phyloP scores from a whole-genome alignment of 768 basidiomycete species.

The Leccinum arenicola region DNA sequence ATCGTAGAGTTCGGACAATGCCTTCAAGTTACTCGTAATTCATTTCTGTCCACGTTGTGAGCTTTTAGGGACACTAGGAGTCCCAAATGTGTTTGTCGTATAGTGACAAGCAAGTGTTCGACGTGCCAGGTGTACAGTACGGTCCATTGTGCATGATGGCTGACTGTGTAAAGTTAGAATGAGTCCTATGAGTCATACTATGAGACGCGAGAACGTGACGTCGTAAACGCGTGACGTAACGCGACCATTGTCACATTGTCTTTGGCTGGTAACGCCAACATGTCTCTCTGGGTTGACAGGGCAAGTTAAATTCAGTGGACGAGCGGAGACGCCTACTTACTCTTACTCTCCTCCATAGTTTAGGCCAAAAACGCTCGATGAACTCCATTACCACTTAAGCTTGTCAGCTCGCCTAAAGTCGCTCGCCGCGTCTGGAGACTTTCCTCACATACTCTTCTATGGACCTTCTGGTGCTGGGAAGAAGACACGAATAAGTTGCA shows the following conservation, averaged over 20 bases:
- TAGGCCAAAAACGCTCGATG: slow-evolving; percentile 79
- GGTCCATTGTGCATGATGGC: too few relatives aligned
- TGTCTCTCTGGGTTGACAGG: slow-evolving; percentile 73
- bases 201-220: slow-evolving; percentile 16
- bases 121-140: too few relatives aligned
- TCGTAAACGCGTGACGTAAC: slow-evolving; percentile 33
- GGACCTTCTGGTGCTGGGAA: slow-evolving; percentile 97
- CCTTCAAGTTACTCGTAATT: too few relatives aligned
- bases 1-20: too few relatives aligned
- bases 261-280: slow-evolving; percentile 20
- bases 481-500: slow-evolving; percentile 94
- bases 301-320: slow-evolving; percentile 1
- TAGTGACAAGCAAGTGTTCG: too few relatives aligned
- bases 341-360: slow-evolving; percentile 47
- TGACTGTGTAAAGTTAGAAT: too few relatives aligned
- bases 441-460: slow-evolving; percentile 97
- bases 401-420: slow-evolving; percentile 80
- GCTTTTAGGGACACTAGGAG: too few relatives aligned
- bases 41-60: too few relatives aligned
- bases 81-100: too few relatives aligned
- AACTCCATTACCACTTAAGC: slow-evolving; percentile 82
- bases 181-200: too few relatives aligned
- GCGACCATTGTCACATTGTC: slow-evolving; percentile 12
- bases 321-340: neutral
- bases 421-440: slow-evolving; percentile 85